These are phyloP conservation scores for Laguncularia racemosa DNA, from an alignment of 345 rosid species.

Conservation along the genomic window DNA sequence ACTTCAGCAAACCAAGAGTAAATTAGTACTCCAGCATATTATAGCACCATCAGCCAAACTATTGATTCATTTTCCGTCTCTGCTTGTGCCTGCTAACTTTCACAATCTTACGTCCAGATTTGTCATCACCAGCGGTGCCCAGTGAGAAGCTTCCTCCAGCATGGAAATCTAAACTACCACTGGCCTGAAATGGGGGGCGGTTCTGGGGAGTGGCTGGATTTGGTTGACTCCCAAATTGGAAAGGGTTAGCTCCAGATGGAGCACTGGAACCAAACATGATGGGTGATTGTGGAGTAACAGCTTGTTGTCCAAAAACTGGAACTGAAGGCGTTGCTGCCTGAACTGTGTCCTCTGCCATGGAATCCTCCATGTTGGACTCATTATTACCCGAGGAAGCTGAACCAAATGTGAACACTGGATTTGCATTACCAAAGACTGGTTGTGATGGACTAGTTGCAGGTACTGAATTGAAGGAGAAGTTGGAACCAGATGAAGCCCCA, in stretches of 20 bases:
- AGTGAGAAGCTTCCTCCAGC: conserved; percentile 80
- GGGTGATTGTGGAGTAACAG: conserved; percentile 28
- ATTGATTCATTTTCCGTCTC: conserved; percentile 21
- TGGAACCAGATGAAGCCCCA: conserved; percentile 31
- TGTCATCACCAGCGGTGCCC: conserved; percentile 69
- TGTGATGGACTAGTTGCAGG: conserved; percentile 31
- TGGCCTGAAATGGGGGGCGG: conserved; percentile 52
- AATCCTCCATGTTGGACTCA: conserved; percentile 84
- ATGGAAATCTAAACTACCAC: conserved; percentile 53
- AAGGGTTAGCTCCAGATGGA: conserved; percentile 25
- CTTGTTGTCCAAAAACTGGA: conserved; percentile 45
- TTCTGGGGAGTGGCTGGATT: conserved; percentile 30
- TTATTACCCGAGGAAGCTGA: conserved; percentile 39
- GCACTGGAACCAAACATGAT: conserved; percentile 2
- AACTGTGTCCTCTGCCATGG: conserved; percentile 94
- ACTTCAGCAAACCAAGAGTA: too few species aligned
- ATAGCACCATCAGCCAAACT: background rate
- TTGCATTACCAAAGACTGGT: conserved; percentile 40
- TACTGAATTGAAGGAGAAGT: conserved; percentile 46
- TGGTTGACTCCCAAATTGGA: conserved; percentile 67
- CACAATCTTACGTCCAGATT: conserved; percentile 46
- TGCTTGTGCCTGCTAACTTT: conserved; percentile 30
- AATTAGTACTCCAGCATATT: too few species aligned
- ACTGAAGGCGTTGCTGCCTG: conserved; percentile 39
- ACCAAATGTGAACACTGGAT: conserved; percentile 38